A percentile compares a stretch with the other conserved stretches of the same genome.
Evolutionary conservation across 441 rosid genomes (phyloP).

Genomic region (Capsella rubella): DNA sequence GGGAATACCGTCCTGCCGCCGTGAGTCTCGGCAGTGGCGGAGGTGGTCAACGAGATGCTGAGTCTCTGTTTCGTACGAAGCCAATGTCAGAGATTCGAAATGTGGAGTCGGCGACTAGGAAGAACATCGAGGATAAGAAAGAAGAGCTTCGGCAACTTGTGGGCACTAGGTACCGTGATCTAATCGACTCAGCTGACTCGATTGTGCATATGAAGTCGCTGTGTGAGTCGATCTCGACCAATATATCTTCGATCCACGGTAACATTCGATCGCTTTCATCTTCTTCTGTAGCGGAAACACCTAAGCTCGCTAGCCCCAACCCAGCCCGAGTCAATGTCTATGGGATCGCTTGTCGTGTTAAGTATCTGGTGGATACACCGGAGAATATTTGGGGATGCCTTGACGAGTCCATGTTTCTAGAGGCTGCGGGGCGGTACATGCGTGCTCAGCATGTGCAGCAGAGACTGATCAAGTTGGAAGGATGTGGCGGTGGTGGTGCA

Average conservation of each 20-base stretch:
- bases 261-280: conserved; percentile 70
- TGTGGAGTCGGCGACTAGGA: conserved; percentile 69
- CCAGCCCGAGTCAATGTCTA: conserved; percentile 57
- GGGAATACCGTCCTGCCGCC: conserved; percentile 51
- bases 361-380: conserved; percentile 93
- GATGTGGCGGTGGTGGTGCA: conserved; percentile 33
- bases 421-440: conserved; percentile 86
- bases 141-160: conserved; percentile 93
- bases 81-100: conserved; percentile 80
- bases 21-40: conserved; percentile 42
- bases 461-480: conserved; percentile 45
- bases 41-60: conserved; percentile 81
- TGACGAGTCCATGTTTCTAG: conserved; percentile 91
- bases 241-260: conserved; percentile 68
- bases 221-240: conserved; percentile 71
- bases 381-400: conserved; percentile 99
- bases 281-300: conserved; percentile 59
- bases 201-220: conserved; percentile 88
- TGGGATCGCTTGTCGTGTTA: conserved; percentile 91
- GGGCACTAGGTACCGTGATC: conserved; percentile 89
- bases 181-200: conserved; percentile 96
- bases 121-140: conserved; percentile 88
- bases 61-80: conserved; percentile 79
- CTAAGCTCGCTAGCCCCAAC: conserved; percentile 50
- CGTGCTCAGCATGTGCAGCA: conserved; percentile 91